Base-by-base conservation (phyloP, 1,139 yeast species). In the Magnusiomyces ingens region DNA sequence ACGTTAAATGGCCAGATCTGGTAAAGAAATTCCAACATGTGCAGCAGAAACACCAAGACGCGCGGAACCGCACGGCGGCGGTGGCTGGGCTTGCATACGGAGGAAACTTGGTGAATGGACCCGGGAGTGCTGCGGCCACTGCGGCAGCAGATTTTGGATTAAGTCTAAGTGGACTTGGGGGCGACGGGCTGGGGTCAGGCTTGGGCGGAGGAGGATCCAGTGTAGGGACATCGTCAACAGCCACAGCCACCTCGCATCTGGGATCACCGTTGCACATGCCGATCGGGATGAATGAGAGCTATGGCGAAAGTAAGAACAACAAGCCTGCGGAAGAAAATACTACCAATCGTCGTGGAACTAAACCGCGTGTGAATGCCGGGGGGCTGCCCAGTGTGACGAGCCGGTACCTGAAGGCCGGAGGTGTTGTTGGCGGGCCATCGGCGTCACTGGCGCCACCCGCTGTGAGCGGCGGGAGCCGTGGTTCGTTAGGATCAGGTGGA, bases 1-100 rank as follows among this genome's bases (percentile, higher is more conserved):
- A 65, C 21, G 61, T 67, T 35, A 61, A 64, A 48, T 75, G 79
- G 82, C 71, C 73, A 35, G 88, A 82, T 54, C 71, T 86, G 67
- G 73, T 85, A 51, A 84, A 80, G 46, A 79, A 76, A 55, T 87
- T 85, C 66, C 75, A 77, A 50, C 73, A 73, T 19, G 77, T 82
- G 5, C 93, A 85, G 66, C 79, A 78, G 54, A 72, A 70, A 48
- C 84, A 83, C 54, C 83, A 81, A 57, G 67, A 64, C 11, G 59
- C 60, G n/a, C 56, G 68, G 13, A 50, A 52, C 44, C 48, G 40
- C 13, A 44, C 50, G 3, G 49, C 52, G 8, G 48, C 58, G 6
- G 26, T 36, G 4, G 38, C 49, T 21, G 36, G 48, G n/a, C 13
- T 45, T 15, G 40, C 29, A 45, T 29, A 45, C 18, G 47, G 47